These are phyloP conservation scores for Penicillium flavigenum DNA, from an alignment of 495 filamentous ascomycete genomes.

Conservation along the genomic window DNA sequence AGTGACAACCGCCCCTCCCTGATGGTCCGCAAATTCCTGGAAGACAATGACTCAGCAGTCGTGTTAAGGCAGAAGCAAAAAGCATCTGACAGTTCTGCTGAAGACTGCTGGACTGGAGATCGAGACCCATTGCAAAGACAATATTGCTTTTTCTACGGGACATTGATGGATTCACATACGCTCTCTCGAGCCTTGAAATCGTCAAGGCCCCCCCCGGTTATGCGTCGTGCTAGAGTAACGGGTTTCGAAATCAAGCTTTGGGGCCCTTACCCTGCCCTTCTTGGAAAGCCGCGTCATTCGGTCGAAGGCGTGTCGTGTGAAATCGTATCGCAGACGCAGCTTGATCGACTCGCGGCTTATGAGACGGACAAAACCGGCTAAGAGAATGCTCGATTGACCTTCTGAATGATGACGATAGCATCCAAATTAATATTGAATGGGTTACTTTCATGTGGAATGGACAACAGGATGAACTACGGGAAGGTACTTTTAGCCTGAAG, in stretches of 20 bases:
- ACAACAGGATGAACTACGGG: conserved; percentile 10
- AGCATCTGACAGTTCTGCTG: not conserved
- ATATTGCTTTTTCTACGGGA: conserved; percentile 20
- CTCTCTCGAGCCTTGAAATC: conserved; percentile 8
- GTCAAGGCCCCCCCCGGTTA: not conserved
- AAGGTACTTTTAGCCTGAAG: conserved; percentile 16
- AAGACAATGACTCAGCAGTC: conserved; percentile 7
- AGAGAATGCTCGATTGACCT: conserved; percentile 15
- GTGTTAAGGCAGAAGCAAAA: not conserved
- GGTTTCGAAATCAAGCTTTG: conserved; percentile 18
- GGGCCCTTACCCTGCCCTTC: conserved; percentile 17
- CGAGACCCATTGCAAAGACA: conserved; percentile 8
- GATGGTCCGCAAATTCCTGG: conserved; percentile 17
- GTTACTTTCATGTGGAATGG: conserved; percentile 22
- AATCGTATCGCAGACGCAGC: conserved; percentile 9
- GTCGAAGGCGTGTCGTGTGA: conserved; percentile 15
- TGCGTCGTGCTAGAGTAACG: conserved; percentile 16
- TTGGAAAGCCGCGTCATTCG: conserved; percentile 6
- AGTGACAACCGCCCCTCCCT: conserved; percentile 1
- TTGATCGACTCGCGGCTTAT: conserved; percentile 18
- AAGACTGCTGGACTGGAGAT: not conserved
- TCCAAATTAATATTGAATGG: conserved; percentile 10
- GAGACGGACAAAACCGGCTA: conserved; percentile 17
- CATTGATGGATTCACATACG: conserved; percentile 14
- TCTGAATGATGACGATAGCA: conserved; percentile 10